phyloP scores from a whole-genome alignment of 1,284 basidiomycete genomes.

The Ceratobasidium sp. region DNA sequence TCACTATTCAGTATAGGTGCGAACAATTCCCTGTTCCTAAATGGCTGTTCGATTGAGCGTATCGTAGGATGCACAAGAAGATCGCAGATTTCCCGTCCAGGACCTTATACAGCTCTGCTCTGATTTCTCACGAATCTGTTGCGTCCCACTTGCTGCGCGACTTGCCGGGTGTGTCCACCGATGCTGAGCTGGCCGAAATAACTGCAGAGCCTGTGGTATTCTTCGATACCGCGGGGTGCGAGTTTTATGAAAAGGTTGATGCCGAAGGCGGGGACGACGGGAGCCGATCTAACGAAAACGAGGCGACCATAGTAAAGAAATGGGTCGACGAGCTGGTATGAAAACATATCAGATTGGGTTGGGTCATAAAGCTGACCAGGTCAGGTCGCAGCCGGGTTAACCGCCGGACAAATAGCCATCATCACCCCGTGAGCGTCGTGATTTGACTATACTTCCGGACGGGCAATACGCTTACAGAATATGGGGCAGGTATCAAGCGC shows the following conservation, averaged over 20 bases:
- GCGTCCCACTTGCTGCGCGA: slow-evolving; percentile 76
- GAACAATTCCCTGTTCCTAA: slow-evolving; percentile 49
- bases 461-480: slow-evolving; percentile 1
- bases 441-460: not conserved
- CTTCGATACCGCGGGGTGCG: slow-evolving; percentile 93
- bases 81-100: slow-evolving; percentile 91
- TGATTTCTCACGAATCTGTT: slow-evolving; percentile 79
- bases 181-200: slow-evolving; percentile 73
- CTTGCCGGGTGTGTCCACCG: slow-evolving; percentile 65
- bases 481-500: slow-evolving; percentile 80
- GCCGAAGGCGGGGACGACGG: slow-evolving; percentile 76
- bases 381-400: slow-evolving; percentile 76
- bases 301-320: slow-evolving; percentile 82
- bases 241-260: slow-evolving; percentile 80
- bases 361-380: not conserved
- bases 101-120: slow-evolving; percentile 79
- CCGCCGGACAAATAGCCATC: slow-evolving; percentile 82
- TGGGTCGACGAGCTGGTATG: slow-evolving; percentile 85
- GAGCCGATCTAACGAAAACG: slow-evolving; percentile 92
- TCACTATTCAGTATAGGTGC: slow-evolving; percentile 87
- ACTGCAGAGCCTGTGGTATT: slow-evolving; percentile 86
- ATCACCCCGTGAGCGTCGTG: slow-evolving; percentile 78
- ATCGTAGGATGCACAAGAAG: slow-evolving; percentile 80
- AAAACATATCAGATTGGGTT: slow-evolving; percentile 5
- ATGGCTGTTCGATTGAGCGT: slow-evolving; percentile 16